Evolutionary conservation across 129 eudicot genomes (phyloP), one percentile per base, ranked within the genome.

Genomic region (Saussurea involucrata): DNA sequence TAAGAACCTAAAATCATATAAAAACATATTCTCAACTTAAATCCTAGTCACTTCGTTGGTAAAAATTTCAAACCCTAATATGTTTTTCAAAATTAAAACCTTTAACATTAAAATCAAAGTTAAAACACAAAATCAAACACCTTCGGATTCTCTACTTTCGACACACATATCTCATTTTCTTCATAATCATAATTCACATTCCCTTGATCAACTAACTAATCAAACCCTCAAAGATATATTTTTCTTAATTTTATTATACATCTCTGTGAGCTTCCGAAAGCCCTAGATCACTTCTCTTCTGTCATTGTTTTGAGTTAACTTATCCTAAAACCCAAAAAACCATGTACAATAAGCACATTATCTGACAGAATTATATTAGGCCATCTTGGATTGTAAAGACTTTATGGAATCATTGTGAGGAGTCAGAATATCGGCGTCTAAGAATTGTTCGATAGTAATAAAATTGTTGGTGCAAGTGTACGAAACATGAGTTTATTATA

Each of bases 241-340:
- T 10, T 90, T 88, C 44, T 73, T 83, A 58, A 90, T 81, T 29
- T 90, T 92, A 63, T 65, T 61, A 72, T 83, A 90, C 37, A 90
- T 78, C 55, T 83, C 90, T 77, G 70, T 55, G 58, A 87, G 1
- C 74, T 79, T 49, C 81, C 71, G 76, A 13, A 78, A 74, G 75
- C 44, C 83, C 83, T 53, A 84, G 36, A 69, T 80, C 21, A 36
- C 40, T 71, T 67, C 76, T 89, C 90, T 57, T 82, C 86, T 25
- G 76, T 76, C 68, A 83, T 79, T 34, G 49, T 65, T 69, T 73
- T 32, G 6, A 15, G 0, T 46, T 46, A 85, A 75, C 66, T 87
- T 90, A 73, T 87, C 95, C 5, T 91, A 89, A 85, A 90, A 90
- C 78, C 92, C 92, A n/a, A n/a, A 8, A 89, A 90, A 61, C 96